phyloP scores from a whole-genome alignment of 164 flowering plant species.

The Dillenia suffruticosa region DNA sequence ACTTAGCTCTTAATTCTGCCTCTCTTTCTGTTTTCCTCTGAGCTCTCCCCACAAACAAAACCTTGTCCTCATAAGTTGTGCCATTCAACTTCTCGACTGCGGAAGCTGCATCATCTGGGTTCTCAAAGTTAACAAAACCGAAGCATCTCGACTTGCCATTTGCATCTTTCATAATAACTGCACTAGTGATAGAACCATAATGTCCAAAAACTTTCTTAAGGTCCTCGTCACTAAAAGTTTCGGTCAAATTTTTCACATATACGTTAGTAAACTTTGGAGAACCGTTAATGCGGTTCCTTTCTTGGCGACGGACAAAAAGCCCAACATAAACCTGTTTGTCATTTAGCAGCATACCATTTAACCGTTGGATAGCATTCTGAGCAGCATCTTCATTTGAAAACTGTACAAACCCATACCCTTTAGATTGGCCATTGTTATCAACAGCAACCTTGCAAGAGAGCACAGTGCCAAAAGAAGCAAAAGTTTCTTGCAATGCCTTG shows the following conservation, averaged over 20 bases:
- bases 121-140: conserved; percentile 75
- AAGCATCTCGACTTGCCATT: conserved; percentile 69
- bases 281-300: conserved; percentile 36
- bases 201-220: conserved; percentile 49
- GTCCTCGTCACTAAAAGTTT: conserved; percentile 52
- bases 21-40: conserved; percentile 71
- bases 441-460: conserved; percentile 78
- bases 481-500: conserved; percentile 66
- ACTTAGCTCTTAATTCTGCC: conserved; percentile 62
- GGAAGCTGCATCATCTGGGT: conserved; percentile 56
- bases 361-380: conserved; percentile 42
- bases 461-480: conserved; percentile 61
- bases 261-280: conserved; percentile 64
- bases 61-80: conserved; percentile 37
- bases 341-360: conserved; percentile 74
- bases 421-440: conserved; percentile 56
- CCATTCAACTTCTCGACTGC: conserved; percentile 76
- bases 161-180: conserved; percentile 58
- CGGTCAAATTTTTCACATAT: conserved; percentile 70
- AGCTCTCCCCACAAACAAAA: conserved; percentile 77
- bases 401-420: conserved; percentile 83
- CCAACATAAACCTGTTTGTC: conserved; percentile 79
- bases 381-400: conserved; percentile 69
- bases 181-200: conserved; percentile 75
- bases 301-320: conserved; percentile 58